Evolutionary conservation across 257 asterid species (phyloP), one percentile per base, ranked within the genome.

Genomic region (Nicotiana paniculata): DNA sequence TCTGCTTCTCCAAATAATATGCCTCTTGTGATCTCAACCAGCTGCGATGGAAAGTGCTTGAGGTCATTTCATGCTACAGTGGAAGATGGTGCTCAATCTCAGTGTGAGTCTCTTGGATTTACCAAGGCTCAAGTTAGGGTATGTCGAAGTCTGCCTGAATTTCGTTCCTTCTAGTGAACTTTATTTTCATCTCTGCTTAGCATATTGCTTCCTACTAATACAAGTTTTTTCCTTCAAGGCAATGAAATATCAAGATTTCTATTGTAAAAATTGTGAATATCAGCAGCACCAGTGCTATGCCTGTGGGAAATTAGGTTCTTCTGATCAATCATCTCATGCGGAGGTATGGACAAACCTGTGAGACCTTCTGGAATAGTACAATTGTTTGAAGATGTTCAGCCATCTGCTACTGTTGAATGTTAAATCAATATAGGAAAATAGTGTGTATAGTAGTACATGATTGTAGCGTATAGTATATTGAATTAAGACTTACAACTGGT

Each of bases 1-100:
- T 48, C 51, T 51, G 11, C 39, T 62, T 46, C 53, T 63, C 17
- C 77, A 46, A 80, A 16, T 43, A 63, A 80, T 77, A 48, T 43
- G 64, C 12, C 68, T 67, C 76, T 13, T 74, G 63, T 81, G 6
- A 59, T 82, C 35, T 74, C 48, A 58, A 81, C 77, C 88, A 95
- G 97, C 67, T 95, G 98, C 48, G 97, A 93, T 30, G 98, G 98
- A 51, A 95, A 87, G 90, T 95, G 98, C 89, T 82, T 95, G 91
- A 89, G 98, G 91, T 90, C 98, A 81, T 95, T 95, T 84, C 98
- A 95, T 87, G 89, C 95, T 70, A 93, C 95, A 33, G 59, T 24
- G 67, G 87, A 86, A 83, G 92, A 88, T 83, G 97, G 97, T 72
- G 87, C 61, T 4, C 93, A 91, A 24, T 89, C 97, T 33, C 67